Evolutionary conservation across 2,329 filamentous ascomycete species (phyloP).

Genomic region (Colletotrichum zoysiae): DNA sequence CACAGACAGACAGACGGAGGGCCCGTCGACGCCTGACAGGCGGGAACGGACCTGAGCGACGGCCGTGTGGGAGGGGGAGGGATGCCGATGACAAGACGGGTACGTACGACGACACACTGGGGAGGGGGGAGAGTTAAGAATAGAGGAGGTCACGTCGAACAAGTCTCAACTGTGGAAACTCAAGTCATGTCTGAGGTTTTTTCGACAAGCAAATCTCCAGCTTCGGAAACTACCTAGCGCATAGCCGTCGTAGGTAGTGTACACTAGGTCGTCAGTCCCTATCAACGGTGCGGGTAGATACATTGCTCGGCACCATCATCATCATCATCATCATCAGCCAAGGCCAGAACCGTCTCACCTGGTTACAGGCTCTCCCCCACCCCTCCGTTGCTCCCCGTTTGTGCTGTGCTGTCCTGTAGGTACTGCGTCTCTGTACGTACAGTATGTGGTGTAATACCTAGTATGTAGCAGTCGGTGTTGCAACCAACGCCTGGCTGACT

Average conservation of each 20-base stretch:
- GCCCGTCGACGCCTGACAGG: conserved; percentile 30
- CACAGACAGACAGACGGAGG: conserved; percentile 30
- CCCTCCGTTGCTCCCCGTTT: conserved; percentile 25
- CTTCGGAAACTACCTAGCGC: conserved; percentile 1
- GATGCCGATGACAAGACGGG: conserved; percentile 19
- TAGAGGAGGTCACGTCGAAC: conserved; percentile 8
- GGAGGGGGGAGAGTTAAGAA: neutral
- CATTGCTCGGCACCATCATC: no score
- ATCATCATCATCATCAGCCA: conserved; percentile 37
- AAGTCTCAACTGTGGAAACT: conserved; percentile 12
- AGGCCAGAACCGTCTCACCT: conserved; percentile 35
- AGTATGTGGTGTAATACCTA: no score
- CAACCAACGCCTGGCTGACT: neutral
- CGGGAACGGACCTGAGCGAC: conserved; percentile 26
- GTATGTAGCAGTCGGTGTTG: neutral
- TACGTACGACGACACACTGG: conserved; percentile 25
- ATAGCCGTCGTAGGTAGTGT: neutral
- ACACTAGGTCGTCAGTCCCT: neutral
- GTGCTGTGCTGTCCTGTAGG: conserved; percentile 11
- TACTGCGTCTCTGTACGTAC: neutral
- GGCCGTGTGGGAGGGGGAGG: neutral
- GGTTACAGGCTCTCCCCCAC: conserved; percentile 20
- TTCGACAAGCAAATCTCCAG: conserved; percentile 3
- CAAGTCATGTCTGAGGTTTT: conserved; percentile 28
- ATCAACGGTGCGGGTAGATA: neutral